Percentiles rank a stretch among this genome's conserved stretches.
phyloP scores from a whole-genome alignment of 1,284 basidiomycete genomes.

The Tylopilus sp. region DNA sequence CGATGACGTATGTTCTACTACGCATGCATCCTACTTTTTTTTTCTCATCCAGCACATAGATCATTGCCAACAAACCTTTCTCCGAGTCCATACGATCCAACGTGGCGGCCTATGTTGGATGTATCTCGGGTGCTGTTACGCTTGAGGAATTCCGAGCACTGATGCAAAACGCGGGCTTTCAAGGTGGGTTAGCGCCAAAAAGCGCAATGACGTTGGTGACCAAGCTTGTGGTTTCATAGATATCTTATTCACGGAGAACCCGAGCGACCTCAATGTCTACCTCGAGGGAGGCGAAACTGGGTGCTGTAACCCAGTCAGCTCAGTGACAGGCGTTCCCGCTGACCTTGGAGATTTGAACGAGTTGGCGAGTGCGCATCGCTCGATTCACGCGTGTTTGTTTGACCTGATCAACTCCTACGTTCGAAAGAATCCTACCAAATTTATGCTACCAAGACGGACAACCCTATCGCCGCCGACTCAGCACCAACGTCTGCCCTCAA shows the following conservation, averaged over 20 bases:
- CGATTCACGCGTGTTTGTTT: not conserved
- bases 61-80: conserved; percentile 42
- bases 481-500: conserved; percentile 26
- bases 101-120: conserved; percentile 40
- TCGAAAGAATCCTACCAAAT: conserved; percentile 42
- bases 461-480: not conserved
- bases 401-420: not conserved
- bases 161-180: conserved; percentile 41
- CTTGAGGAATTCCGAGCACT: conserved; percentile 37
- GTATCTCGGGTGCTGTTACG: conserved; percentile 43
- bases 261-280: conserved; percentile 41
- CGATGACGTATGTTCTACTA: conserved; percentile 20
- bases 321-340: not conserved
- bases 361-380: conserved; percentile 36
- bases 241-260: conserved; percentile 38
- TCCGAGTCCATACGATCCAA: conserved; percentile 41
- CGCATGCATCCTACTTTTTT: not conserved
- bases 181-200: conserved; percentile 27
- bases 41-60: conserved; percentile 28
- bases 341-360: conserved; percentile 37
- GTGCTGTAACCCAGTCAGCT: conserved; percentile 5
- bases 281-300: conserved; percentile 6
- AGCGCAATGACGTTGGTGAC: not conserved
- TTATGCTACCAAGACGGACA: conserved; percentile 38
- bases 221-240: conserved; percentile 31